Conservation (phyloP, 2,329 filamentous ascomycete species). For the Colletotrichum scovillei region DNA sequence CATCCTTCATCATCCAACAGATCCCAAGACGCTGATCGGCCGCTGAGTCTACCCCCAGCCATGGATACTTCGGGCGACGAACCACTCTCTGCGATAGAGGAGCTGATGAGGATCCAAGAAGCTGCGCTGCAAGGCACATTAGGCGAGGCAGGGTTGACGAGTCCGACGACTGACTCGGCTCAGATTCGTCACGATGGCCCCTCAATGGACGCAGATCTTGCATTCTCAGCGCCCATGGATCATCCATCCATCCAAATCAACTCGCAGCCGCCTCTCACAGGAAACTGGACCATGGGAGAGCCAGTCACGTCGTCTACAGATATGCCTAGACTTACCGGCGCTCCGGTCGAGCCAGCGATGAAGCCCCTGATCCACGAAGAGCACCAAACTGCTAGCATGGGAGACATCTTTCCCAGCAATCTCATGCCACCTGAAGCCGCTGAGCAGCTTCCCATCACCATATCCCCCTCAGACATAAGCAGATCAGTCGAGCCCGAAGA, state of each 20-base stretch:
- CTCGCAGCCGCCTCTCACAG: slow-evolving; percentile 21
- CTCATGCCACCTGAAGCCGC: slow-evolving; percentile 38
- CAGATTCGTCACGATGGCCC: slow-evolving; percentile 4
- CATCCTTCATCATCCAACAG: neutral
- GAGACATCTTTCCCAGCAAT: slow-evolving; percentile 33
- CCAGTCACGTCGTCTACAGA: slow-evolving; percentile 23
- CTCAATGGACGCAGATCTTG: neutral
- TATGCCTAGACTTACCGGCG: slow-evolving; percentile 15
- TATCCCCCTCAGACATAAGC: slow-evolving; percentile 53
- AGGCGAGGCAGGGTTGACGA: neutral
- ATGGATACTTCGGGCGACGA: slow-evolving; percentile 21
- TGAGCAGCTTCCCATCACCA: slow-evolving; percentile 43
- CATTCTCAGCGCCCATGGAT: slow-evolving; percentile 7
- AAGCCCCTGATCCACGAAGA: neutral
- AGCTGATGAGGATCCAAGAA: slow-evolving; percentile 28
- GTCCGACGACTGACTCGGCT: neutral
- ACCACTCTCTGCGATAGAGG: slow-evolving; percentile 32
- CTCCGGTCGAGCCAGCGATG: neutral
- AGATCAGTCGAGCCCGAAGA: slow-evolving; percentile 41
- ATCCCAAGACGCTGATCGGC: neutral
- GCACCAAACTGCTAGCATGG: slow-evolving; percentile 29
- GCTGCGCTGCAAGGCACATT: slow-evolving; percentile 12
- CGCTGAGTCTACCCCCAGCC: neutral
- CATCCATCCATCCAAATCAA: slow-evolving; percentile 27
- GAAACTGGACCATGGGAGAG: slow-evolving; percentile 11